Evolutionary conservation across 2,329 filamentous ascomycete genomes (phyloP).

Genomic region (Cryphonectria japonica): DNA sequence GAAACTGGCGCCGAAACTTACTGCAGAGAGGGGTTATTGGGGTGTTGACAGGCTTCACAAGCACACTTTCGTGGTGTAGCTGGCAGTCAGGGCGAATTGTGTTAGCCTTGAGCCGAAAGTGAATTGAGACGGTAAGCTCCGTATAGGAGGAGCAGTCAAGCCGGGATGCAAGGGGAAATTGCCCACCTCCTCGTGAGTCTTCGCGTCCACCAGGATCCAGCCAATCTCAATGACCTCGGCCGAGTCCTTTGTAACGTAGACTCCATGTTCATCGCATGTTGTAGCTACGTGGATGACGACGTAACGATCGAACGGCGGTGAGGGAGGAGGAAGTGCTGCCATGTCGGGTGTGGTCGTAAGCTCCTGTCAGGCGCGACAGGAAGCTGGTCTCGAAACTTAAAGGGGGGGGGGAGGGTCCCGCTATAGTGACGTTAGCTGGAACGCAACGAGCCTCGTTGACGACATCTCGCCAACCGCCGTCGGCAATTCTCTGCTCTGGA

Average conservation of each 20-base stretch:
- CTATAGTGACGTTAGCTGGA: slow-evolving; percentile 20
- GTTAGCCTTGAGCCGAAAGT: slow-evolving; percentile 4
- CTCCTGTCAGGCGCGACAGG: slow-evolving; percentile 14
- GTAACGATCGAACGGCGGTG: slow-evolving; percentile 87
- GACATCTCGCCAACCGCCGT: background rate
- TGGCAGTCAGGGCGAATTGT: slow-evolving; percentile 43
- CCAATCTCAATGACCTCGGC: slow-evolving; percentile 99
- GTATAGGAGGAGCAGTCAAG: slow-evolving; percentile 14
- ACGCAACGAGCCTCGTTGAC: background rate
- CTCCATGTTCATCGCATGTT: slow-evolving; percentile 97
- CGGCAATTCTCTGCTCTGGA: background rate
- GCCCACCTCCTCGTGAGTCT: slow-evolving; percentile 88
- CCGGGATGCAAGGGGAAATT: slow-evolving; percentile 18
- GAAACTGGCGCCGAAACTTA: slow-evolving; percentile 59
- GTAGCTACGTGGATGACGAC: slow-evolving; percentile 98
- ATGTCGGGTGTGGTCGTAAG: slow-evolving; percentile 37
- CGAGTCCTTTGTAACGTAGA: slow-evolving; percentile 99
- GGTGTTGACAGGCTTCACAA: slow-evolving; percentile 98
- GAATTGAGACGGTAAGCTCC: slow-evolving; percentile 6
- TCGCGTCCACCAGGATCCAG: slow-evolving; percentile 94
- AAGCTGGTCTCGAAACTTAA: slow-evolving; percentile 10
- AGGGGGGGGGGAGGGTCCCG: slow-evolving; percentile 8
- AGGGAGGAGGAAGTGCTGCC: slow-evolving; percentile 54
- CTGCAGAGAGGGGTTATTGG: slow-evolving; percentile 98
- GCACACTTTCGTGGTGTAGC: slow-evolving; percentile 93